Conservation (phyloP, 805 yeast species). For the Saccharomyces cerevisiae region DNA sequence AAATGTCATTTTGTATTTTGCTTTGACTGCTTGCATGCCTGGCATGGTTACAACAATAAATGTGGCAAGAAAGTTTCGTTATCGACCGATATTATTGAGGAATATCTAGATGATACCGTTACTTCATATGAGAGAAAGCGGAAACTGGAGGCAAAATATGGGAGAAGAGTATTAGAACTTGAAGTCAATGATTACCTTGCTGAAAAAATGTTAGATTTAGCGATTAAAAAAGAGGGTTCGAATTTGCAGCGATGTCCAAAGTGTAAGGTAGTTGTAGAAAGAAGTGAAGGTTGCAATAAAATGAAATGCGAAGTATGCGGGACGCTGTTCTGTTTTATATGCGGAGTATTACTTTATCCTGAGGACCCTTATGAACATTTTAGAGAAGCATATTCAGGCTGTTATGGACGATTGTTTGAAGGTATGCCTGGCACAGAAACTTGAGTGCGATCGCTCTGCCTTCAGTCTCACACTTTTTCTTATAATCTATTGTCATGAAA, state of each 20-base stretch:
- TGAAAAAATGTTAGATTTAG: constrained; percentile 39
- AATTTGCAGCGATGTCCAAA: constrained; percentile 45
- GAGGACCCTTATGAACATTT: constrained; percentile 47
- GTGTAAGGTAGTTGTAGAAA: constrained; percentile 42
- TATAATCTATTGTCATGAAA: neutral
- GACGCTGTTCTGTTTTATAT: constrained; percentile 45
- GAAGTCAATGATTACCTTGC: constrained; percentile 41
- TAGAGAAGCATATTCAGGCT: constrained; percentile 33
- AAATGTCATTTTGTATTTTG: constrained; percentile 49
- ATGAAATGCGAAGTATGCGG: constrained; percentile 48
- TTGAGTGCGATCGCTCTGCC: neutral
- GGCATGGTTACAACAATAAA: constrained; percentile 47
- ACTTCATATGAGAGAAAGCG: constrained; percentile 25
- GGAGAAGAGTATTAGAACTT: constrained; percentile 34
- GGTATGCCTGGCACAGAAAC: constrained; percentile 37
- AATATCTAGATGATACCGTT: constrained; percentile 31
- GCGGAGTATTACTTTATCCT: constrained; percentile 37
- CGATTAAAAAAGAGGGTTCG: constrained; percentile 36
- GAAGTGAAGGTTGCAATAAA: constrained; percentile 57
- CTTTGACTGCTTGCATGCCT: constrained; percentile 46
- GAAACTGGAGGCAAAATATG: constrained; percentile 37
- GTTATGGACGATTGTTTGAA: constrained; percentile 45
- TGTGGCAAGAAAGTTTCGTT: constrained; percentile 35
- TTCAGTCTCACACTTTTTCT: no score
- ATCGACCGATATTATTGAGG: constrained; percentile 28